Percentiles rank a stretch among this genome's conserved stretches.
These are phyloP conservation scores for Eleusine coracana DNA, from an alignment of 176 grass and related monocot species.

Conservation along the genomic window DNA sequence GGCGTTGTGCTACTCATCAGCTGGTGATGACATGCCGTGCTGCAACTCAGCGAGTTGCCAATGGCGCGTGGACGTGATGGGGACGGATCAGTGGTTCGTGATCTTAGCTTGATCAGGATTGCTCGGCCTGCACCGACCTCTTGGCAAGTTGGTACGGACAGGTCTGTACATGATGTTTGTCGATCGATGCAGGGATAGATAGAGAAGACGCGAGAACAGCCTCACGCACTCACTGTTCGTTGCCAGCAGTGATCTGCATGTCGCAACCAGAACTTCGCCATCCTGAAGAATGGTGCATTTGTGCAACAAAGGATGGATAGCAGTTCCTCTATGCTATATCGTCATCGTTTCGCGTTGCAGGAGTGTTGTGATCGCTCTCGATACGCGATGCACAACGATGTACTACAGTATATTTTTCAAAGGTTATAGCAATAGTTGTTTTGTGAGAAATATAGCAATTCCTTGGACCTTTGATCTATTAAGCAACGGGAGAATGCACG, in stretches of 20 bases:
- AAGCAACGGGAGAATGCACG: too few species aligned
- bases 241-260: not conserved
- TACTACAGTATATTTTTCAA: too few species aligned
- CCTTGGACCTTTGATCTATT: too few species aligned
- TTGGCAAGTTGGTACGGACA: constrained; percentile 41
- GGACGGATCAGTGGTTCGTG: constrained; percentile 5
- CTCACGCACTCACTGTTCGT: not conserved
- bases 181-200: not conserved
- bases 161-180: not conserved
- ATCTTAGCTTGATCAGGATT: constrained; percentile 19
- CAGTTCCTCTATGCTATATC: not conserved
- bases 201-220: not conserved
- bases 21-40: constrained; percentile 3
- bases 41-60: constrained; percentile 20
- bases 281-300: not conserved
- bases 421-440: too few species aligned
- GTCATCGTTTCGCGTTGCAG: not conserved
- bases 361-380: too few species aligned
- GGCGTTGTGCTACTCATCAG: constrained; percentile 26
- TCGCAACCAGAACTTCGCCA: not conserved
- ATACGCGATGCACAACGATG: too few species aligned
- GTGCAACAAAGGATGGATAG: not conserved
- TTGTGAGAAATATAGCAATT: too few species aligned
- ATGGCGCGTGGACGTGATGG: constrained; percentile 4
- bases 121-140: constrained; percentile 13